Conservation (phyloP, 768 basidiomycete species). For the Boletus rubroflammeus region DNA sequence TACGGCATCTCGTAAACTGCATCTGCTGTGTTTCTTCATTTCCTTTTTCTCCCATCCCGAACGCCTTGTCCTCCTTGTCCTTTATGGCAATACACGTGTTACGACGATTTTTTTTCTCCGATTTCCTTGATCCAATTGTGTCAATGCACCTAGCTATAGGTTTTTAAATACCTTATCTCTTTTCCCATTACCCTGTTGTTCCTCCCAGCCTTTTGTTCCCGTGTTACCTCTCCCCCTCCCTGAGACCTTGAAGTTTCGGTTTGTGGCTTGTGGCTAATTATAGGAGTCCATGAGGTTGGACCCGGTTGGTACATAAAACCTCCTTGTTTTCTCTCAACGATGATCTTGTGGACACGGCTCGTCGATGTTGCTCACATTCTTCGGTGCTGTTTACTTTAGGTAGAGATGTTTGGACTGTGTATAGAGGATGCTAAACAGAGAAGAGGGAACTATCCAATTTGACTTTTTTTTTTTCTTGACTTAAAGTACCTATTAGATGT, state of each 20-base stretch:
- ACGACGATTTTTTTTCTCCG: not conserved
- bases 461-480: not conserved
- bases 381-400: not conserved
- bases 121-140: not conserved
- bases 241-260: not conserved
- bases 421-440: not conserved
- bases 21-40: slow-evolving; percentile 12
- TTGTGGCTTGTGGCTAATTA: not conserved
- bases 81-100: slow-evolving; percentile 7
- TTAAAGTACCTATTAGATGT: slow-evolving; percentile 5
- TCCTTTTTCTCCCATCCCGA: not conserved
- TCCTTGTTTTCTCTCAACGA: not conserved
- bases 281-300: slow-evolving; percentile 7
- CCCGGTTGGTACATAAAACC: slow-evolving; percentile 2
- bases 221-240: slow-evolving; percentile 4
- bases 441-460: not conserved
- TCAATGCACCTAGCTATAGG: not conserved
- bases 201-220: not conserved
- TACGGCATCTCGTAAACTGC: slow-evolving; percentile 5
- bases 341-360: not conserved
- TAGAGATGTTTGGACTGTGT: not conserved
- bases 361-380: not conserved
- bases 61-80: slow-evolving; percentile 6
- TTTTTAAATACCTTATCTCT: slow-evolving; percentile 1
- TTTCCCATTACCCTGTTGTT: not conserved